Conservation (phyloP, 2,329 filamentous ascomycete species). For the Trichoderma koningiopsis region DNA sequence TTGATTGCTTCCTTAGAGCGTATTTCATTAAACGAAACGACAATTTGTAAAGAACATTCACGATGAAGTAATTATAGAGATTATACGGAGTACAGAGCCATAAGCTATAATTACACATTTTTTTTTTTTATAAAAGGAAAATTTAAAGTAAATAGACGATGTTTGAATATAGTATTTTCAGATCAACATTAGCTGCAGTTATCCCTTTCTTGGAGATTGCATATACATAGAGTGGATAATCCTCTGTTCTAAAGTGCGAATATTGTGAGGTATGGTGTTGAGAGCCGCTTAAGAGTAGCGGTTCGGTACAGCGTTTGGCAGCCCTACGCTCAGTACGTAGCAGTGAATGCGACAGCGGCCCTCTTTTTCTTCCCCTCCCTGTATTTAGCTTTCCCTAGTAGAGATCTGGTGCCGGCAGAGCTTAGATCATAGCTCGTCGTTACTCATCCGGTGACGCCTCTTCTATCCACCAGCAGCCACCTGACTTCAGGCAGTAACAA, state of each 20-base stretch:
- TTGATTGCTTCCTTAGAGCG: slow-evolving; percentile 44
- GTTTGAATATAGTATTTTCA: neutral
- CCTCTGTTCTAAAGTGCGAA: neutral
- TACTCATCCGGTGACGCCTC: slow-evolving; percentile 16
- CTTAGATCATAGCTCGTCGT: slow-evolving; percentile 2
- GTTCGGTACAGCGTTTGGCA: neutral
- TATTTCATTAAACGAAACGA: slow-evolving; percentile 63
- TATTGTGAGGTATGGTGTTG: neutral
- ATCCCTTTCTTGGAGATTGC: neutral
- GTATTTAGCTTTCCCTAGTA: slow-evolving; percentile 1
- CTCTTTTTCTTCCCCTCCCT: neutral
- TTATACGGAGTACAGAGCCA: slow-evolving; percentile 16
- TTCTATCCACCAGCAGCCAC: slow-evolving; percentile 15
- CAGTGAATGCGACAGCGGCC: neutral
- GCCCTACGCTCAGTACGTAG: neutral
- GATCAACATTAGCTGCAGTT: neutral
- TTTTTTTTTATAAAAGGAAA: neutral
- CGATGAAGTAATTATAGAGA: slow-evolving; percentile 21
- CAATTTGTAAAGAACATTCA: slow-evolving; percentile 34
- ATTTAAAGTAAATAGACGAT: slow-evolving; percentile 17
- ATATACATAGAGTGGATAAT: too few species aligned
- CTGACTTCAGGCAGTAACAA: slow-evolving; percentile 18
- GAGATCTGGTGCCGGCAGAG: slow-evolving; percentile 13
- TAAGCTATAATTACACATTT: slow-evolving; percentile 17
- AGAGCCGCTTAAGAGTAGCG: too few species aligned